Evolutionary conservation across 805 yeast species (phyloP), one percentile per base, ranked within the genome.

Genomic region (Ogataea nakhonphanomensis): DNA sequence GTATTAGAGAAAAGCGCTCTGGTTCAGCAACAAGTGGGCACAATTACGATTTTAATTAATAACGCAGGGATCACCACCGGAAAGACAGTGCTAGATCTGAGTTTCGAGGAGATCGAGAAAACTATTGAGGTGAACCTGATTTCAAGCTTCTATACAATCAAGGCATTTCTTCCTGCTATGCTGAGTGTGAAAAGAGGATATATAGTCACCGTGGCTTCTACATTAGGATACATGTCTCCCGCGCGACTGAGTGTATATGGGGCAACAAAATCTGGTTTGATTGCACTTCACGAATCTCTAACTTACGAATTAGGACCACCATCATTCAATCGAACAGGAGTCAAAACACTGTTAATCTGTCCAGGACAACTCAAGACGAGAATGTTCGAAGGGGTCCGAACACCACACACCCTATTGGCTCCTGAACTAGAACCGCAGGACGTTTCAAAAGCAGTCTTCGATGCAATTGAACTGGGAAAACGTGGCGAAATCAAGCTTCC

Each of bases 321-420:
- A 0, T 61, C 71, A 6, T 55, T 70, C 25, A 65, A 62, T 37
- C 58, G 62, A 2, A 57, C 63, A 4, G 81, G 85, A 7, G 75
- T 91, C 12, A 80, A 80, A 49, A 82, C 95, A 0, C 64, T 91
- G 41, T 66, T 91, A 25, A 71, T 91, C 0, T 81, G 93, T 50
- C 95, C 96, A 0, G 98, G 98, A 0, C 97, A 91, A 57, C 60
- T 91, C 46, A 74, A 71, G 35, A 88, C 97, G 0, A 53, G 58
- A 2, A 74, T 91, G 87, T 91, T 91, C 58, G 66, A 67, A 12
- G 79, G 81, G 2, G 85, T 91, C 5, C 46, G 62, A 23, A 83
- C 96, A 0, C 96, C 97, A 0, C 79, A 85, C 8, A 65, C 71
- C 3, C 49, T 82, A 4, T 58, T 90, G 7, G 98, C 98, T 0